Base-by-base conservation (phyloP, 2,329 filamentous ascomycete genomes). In the Calonectria honghensis region DNA sequence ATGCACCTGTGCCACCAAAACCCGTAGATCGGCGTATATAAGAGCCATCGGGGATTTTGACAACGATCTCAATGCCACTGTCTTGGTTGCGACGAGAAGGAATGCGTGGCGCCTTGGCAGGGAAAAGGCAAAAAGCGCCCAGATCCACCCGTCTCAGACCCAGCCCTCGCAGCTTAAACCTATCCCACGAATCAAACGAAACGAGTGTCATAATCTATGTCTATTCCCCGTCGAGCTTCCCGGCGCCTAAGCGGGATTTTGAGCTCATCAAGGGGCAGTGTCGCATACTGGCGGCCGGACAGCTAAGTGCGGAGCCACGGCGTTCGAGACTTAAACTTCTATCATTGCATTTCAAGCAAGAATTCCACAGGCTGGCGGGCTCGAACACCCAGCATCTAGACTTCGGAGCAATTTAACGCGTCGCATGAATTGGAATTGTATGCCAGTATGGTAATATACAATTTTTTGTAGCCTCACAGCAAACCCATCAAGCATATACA, bases 111-210 rank as follows among this genome's bases (percentile, higher is more conserved):
- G 57, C 27, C 5, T 3, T 35, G n/a, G 20, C 16, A 39, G 27
- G 7, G 27, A 37, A 61, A 39, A 59, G 31, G 31, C 32, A 61
- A 61, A 61, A 61, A 39, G 10, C 13, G n/a, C 32, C 35, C 14
- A 54, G 51, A 18, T 32, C 54, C 54, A 39, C 32, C 54, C n/a
- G 54, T 59, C 54, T 59, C 10, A 59, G 54, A 59, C 54, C 54
- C 54, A n/a, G 20, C n/a, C 54, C 16, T 39, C 11, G 54, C 31
- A 37, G 54, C 35, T 11, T 59, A 59, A 59, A 35, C 39, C 54
- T 59, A 59, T 59, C 13, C 54, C 20, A 14, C 54, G 54, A 59
- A 59, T 59, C 54, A 59, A 59, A 59, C 20, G 32, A 59, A 59
- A 59, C 54, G 31, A n/a, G n/a, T 59, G 32, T 24, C n/a, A 57